These are phyloP conservation scores for Dendrobium catenatum DNA, from an alignment of 106 monocot genomes.

Conservation along the genomic window DNA sequence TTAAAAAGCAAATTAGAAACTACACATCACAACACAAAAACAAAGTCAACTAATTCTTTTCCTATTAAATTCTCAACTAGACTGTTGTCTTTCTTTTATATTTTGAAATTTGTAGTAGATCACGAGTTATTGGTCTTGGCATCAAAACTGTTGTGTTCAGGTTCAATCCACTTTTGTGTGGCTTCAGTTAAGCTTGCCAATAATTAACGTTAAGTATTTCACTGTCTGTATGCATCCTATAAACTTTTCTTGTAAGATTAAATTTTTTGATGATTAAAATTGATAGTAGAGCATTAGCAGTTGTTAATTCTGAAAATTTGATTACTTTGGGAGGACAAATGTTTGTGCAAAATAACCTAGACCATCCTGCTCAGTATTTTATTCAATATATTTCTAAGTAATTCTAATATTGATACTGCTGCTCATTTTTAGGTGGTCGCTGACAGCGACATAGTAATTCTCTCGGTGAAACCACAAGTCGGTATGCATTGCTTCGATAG, in stretches of 20 bases:
- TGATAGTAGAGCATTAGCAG: neutral
- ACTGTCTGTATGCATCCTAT: neutral
- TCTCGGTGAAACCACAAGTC: conserved; percentile 90
- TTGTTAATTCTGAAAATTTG: neutral
- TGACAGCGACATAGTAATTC: conserved; percentile 63
- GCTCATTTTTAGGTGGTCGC: conserved; percentile 56
- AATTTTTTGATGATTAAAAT: neutral
- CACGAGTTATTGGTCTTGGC: too few species aligned
- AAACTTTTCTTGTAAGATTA: neutral
- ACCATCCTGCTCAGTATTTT: neutral
- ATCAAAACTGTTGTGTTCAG: too few species aligned
- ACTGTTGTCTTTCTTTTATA: too few species aligned
- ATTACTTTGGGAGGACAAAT: neutral
- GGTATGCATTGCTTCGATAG: conserved; percentile 37
- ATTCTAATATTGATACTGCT: conserved; percentile 7
- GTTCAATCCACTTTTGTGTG: too few species aligned
- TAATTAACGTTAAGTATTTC: neutral
- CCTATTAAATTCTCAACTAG: too few species aligned
- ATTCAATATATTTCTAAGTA: neutral
- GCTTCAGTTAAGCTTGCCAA: neutral
- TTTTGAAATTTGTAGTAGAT: too few species aligned
- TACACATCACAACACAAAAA: too few species aligned
- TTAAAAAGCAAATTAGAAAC: too few species aligned
- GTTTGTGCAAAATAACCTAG: neutral
- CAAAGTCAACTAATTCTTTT: too few species aligned